These are phyloP conservation scores for Mucor racemosus DNA, from an alignment of 371 early-diverging fungal species.

Conservation along the genomic window DNA sequence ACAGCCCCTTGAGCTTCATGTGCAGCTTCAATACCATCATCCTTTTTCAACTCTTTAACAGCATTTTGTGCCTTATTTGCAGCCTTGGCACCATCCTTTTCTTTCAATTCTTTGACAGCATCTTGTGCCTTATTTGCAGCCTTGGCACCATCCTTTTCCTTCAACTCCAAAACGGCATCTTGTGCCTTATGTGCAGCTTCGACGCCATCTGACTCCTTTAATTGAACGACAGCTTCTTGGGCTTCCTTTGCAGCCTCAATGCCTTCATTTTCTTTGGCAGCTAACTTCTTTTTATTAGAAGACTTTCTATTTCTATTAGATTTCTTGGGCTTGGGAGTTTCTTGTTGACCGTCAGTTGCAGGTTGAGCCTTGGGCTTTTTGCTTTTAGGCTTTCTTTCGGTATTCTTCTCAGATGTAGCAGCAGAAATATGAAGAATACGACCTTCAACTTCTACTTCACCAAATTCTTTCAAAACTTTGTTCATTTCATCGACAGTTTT, in stretches of 20 bases:
- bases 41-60: neutral
- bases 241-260: constrained; percentile 16
- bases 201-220: constrained; percentile 24
- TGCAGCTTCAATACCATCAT: constrained; percentile 17
- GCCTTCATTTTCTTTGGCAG: constrained; percentile 21
- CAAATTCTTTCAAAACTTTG: constrained; percentile 72
- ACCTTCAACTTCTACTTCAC: constrained; percentile 65
- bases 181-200: constrained; percentile 20
- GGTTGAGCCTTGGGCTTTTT: constrained; percentile 3
- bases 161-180: constrained; percentile 19
- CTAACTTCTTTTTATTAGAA: constrained; percentile 16
- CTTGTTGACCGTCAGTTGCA: neutral
- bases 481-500: constrained; percentile 80
- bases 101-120: constrained; percentile 13
- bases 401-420: constrained; percentile 46
- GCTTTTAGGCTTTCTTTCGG: constrained; percentile 5
- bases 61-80: no score
- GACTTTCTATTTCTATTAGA: constrained; percentile 7
- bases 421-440: constrained; percentile 75
- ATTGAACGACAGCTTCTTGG: constrained; percentile 11
- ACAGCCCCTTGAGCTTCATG: constrained; percentile 19
- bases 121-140: constrained; percentile 19
- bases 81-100: constrained; percentile 13
- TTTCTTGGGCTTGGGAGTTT: constrained; percentile 7
- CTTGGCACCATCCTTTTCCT: constrained; percentile 24